Evolutionary conservation across 257 asterid species (phyloP).

Genomic region (Oldenlandia corymbosa): DNA sequence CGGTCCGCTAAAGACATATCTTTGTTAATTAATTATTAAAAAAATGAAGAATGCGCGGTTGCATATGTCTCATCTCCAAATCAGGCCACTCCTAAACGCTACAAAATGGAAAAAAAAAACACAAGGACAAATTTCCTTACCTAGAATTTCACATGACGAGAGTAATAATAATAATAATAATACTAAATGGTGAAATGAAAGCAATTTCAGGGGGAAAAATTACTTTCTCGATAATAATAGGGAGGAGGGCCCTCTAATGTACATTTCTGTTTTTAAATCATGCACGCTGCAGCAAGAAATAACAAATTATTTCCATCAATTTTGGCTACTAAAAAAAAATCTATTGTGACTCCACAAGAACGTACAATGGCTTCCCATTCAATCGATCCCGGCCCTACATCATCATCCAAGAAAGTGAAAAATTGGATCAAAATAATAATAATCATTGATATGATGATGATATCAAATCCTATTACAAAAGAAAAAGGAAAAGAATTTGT

Average conservation of each 20-base stretch:
- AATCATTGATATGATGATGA: too few relatives aligned
- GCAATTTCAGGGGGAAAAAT: too few relatives aligned
- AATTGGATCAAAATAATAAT: background rate
- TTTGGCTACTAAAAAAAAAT: conserved; percentile 6
- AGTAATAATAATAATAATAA: too few relatives aligned
- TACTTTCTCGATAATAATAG: background rate
- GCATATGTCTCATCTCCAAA: too few relatives aligned
- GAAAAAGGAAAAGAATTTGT: background rate
- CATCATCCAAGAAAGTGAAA: background rate
- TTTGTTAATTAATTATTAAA: too few relatives aligned
- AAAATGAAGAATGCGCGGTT: too few relatives aligned
- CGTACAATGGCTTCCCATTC: conserved; percentile 67
- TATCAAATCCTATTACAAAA: background rate
- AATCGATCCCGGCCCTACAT: conserved; percentile 58
- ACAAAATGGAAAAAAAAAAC: too few relatives aligned
- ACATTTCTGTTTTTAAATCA: conserved; percentile 20
- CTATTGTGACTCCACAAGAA: conserved; percentile 65
- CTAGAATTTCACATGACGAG: too few relatives aligned
- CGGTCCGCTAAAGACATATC: too few relatives aligned
- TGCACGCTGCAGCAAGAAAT: conserved; percentile 11
- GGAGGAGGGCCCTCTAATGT: conserved; percentile 20
- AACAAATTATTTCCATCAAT: background rate
- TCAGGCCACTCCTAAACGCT: too few relatives aligned
- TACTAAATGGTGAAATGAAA: too few relatives aligned
- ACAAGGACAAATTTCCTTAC: background rate